Evolutionary conservation across 1,139 yeast species (phyloP).

Genomic region (Magnusiomyces tetraspermus): DNA sequence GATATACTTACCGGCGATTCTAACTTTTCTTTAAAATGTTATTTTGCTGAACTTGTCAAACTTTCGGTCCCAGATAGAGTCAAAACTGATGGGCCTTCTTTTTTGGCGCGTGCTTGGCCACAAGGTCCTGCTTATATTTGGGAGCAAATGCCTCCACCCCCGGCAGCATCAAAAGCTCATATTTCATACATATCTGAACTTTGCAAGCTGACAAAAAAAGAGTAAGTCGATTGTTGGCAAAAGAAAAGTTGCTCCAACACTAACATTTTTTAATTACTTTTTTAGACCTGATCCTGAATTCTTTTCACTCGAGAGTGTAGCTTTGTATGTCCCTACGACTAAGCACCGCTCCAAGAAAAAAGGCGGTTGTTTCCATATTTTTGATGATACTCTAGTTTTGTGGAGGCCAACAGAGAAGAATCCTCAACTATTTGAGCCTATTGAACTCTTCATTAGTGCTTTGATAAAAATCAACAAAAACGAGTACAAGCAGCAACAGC

Average conservation of each 20-base stretch:
- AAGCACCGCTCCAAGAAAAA: neutral
- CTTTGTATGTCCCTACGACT: slow-evolving; percentile 2
- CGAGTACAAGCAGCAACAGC: slow-evolving; percentile 5
- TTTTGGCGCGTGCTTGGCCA: slow-evolving; percentile 8
- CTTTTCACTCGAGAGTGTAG: neutral
- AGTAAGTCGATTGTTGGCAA: slow-evolving; percentile 1
- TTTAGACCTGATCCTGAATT: neutral
- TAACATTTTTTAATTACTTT: no score
- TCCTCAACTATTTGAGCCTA: neutral
- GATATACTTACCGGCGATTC: slow-evolving; percentile 7
- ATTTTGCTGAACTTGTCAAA: slow-evolving; percentile 9
- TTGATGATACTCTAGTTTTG: slow-evolving; percentile 9
- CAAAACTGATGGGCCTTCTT: slow-evolving; percentile 11
- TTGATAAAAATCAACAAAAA: slow-evolving; percentile 3
- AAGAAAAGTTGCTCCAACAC: no score
- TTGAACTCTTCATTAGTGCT: slow-evolving; percentile 11
- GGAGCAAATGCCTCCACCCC: slow-evolving; percentile 7
- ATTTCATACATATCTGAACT: slow-evolving; percentile 3
- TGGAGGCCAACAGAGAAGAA: slow-evolving; percentile 11
- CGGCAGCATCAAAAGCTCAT: slow-evolving; percentile 4
- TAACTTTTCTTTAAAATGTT: slow-evolving; percentile 12
- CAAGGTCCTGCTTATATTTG: slow-evolving; percentile 7
- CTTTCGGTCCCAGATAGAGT: slow-evolving; percentile 9
- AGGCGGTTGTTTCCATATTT: slow-evolving; percentile 8
- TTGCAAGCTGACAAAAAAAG: neutral